Percentiles rank a stretch among this genome's conserved stretches.
Conservation (phyloP, 805 yeast species). For the Phaffomyces antillensis region DNA sequence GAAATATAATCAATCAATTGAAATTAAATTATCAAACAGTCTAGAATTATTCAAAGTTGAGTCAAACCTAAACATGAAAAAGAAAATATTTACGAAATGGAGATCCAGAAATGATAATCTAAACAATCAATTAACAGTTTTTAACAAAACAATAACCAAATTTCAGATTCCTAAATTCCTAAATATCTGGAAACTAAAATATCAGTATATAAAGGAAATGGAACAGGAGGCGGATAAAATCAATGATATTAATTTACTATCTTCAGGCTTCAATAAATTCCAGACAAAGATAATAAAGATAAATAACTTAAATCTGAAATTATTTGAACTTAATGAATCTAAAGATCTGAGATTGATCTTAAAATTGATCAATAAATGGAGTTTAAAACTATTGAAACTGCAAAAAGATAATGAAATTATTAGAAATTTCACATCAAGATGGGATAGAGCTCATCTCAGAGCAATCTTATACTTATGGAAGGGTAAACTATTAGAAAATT, state of each 20-base stretch:
- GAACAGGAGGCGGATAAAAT: slow-evolving; percentile 19
- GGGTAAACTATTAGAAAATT: slow-evolving; percentile 11
- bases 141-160: slow-evolving; percentile 2
- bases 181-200: slow-evolving; percentile 12
- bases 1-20: background rate
- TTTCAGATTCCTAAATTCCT: slow-evolving; percentile 6
- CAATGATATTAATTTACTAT: slow-evolving; percentile 18
- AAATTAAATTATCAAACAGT: slow-evolving; percentile 1
- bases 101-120: background rate
- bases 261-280: slow-evolving; percentile 21
- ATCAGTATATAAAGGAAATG: slow-evolving; percentile 7
- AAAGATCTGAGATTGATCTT: slow-evolving; percentile 17
- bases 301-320: slow-evolving; percentile 11
- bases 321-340: slow-evolving; percentile 20
- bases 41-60: slow-evolving; percentile 1
- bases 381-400: slow-evolving; percentile 25
- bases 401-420: slow-evolving; percentile 29
- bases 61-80: background rate
- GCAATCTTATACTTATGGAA: slow-evolving; percentile 32
- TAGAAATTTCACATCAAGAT: slow-evolving; percentile 27
- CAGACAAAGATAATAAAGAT: slow-evolving; percentile 12
- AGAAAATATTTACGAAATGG: slow-evolving; percentile 10
- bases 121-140: slow-evolving; percentile 4
- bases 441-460: slow-evolving; percentile 33
- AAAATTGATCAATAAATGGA: slow-evolving; percentile 27